phyloP scores from a whole-genome alignment of 768 basidiomycete species.

The Candolleomyces aberdarensis region DNA sequence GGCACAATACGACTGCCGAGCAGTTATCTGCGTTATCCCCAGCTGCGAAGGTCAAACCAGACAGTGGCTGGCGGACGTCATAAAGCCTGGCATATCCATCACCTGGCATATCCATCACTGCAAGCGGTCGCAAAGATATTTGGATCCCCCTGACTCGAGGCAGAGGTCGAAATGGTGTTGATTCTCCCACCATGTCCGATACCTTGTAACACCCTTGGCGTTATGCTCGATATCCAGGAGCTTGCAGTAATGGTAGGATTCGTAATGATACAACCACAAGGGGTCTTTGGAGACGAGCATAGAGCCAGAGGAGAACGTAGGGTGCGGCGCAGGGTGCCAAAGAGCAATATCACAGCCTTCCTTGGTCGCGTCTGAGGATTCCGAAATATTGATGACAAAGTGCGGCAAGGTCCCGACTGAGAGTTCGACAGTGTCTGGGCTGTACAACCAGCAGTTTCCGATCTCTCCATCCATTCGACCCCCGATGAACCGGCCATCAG shows the following conservation, averaged over 20 bases:
- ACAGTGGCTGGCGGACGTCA: background rate
- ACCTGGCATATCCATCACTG: no score
- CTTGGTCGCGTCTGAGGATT: background rate
- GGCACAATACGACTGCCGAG: slow-evolving; percentile 2
- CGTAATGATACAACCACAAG: no score
- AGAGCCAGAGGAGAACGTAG: background rate
- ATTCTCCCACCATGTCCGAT: no score
- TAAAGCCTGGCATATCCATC: background rate
- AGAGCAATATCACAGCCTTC: background rate
- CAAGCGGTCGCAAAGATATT: no score
- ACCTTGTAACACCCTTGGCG: no score
- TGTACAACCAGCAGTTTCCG: background rate
- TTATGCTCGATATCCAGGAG: no score
- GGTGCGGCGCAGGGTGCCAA: background rate
- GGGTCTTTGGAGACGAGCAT: background rate
- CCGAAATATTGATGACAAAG: background rate
- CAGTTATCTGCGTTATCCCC: background rate
- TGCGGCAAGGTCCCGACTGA: background rate
- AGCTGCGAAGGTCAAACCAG: background rate
- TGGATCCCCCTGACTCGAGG: no score
- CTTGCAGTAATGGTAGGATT: no score
- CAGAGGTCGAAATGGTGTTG: no score
- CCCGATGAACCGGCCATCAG: background rate
- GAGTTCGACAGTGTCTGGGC: background rate
- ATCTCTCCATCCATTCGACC: background rate